These are phyloP conservation scores for Entomortierella chlamydospora DNA, from an alignment of 192 early-diverging fungal genomes.

Conservation along the genomic window DNA sequence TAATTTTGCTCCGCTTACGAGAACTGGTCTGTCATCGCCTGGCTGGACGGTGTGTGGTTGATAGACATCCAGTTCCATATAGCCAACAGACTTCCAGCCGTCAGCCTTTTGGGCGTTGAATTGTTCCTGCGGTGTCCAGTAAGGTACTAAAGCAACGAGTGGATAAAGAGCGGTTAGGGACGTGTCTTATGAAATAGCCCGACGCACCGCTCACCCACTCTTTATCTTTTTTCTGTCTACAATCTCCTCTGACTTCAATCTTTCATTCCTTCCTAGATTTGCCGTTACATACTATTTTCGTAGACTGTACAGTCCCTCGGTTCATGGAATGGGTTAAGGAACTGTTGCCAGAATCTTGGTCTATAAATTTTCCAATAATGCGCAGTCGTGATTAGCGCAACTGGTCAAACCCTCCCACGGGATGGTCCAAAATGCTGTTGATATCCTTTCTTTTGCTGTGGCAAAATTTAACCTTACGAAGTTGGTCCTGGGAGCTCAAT, in stretches of 20 bases:
- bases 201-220: too few species aligned
- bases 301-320: constrained; percentile 40
- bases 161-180: not conserved
- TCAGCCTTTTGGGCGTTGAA: constrained; percentile 18
- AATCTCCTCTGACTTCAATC: too few species aligned
- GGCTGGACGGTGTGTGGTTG: constrained; percentile 26
- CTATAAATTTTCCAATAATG: constrained; percentile 20
- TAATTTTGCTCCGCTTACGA: constrained; percentile 23
- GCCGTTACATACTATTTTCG: constrained; percentile 43
- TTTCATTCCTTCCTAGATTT: too few species aligned
- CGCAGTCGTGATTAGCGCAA: too few species aligned
- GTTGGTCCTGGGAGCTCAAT: constrained; percentile 33
- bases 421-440: too few species aligned
- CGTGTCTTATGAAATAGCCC: too few species aligned
- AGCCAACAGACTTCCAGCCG: constrained; percentile 27
- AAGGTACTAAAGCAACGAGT: constrained; percentile 28
- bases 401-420: too few species aligned
- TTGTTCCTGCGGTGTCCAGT: constrained; percentile 34
- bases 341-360: constrained; percentile 48
- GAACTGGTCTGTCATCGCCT: constrained; percentile 42
- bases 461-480: constrained; percentile 14
- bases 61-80: constrained; percentile 53
- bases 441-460: too few species aligned
- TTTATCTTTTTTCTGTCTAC: too few species aligned
- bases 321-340: constrained; percentile 40